Base-by-base conservation (phyloP, 257 asterid genomes). In the Haberlea rhodopensis region DNA sequence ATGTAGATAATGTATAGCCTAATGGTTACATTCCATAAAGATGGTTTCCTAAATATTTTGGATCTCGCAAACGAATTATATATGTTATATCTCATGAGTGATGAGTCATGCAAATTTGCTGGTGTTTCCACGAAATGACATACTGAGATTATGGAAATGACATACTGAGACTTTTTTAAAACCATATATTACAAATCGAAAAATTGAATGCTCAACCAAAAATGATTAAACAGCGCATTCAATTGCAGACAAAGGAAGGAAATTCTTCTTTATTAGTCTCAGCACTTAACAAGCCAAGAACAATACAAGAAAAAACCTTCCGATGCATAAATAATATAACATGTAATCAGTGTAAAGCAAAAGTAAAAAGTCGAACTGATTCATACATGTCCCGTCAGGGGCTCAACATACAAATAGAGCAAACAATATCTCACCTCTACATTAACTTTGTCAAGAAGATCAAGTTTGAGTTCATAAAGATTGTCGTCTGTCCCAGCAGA, bases 391-490 rank as follows among this genome's bases (percentile, higher is more conserved):
- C n/a, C n/a, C n/a, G n/a, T n/a, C n/a, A n/a, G n/a, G n/a, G n/a
- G n/a, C n/a, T n/a, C n/a, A n/a, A 64, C 54, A 9, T 8, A 27
- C 31, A 52, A 23, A 15, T n/a, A n/a, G 21, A 66, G 54, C 9
- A 70, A 32, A 43, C 8, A 27, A 55, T 4, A 23, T 26, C 79
- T 70, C 62, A 92, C 98, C 96, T 89, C 89, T 2, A 75, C 94
- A 76, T 89, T 75, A 58, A 92, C 76, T 81, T 85, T 87, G 60
- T 85, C 94, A 26, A 76, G 79, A 43, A 92, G 97, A 68, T 89
- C 76, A 31, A 92, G 78, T 66, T 92, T 89, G 78, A 92, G 82
- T 70, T 92, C 98, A 69, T 82, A 92, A 26, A 5, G 70, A 62
- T 75, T 78, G 77, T 82, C 65, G 71, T 80, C 96, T 0, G 87